These are phyloP conservation scores for Hypoxylon fragiforme DNA, from an alignment of 495 filamentous ascomycete genomes.

Conservation along the genomic window DNA sequence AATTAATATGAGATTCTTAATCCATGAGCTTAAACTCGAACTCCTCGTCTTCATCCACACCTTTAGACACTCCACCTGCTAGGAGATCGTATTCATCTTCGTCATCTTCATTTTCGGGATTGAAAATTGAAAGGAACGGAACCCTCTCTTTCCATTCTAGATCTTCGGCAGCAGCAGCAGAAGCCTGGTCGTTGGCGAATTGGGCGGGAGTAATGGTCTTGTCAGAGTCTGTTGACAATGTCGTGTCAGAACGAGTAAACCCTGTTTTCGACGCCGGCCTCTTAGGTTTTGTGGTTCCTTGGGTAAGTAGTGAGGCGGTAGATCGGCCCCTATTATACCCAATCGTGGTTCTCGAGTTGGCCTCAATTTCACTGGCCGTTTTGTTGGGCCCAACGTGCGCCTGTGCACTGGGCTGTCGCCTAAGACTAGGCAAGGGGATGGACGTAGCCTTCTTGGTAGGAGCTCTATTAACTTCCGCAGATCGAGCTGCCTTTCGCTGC, in stretches of 20 bases:
- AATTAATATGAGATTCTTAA: conserved; percentile 7
- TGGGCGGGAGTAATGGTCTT: conserved; percentile 54
- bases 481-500: conserved; percentile 32
- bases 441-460: conserved; percentile 36
- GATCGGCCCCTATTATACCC: conserved; percentile 78
- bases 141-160: conserved; percentile 42
- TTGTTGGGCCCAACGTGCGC: conserved; percentile 39
- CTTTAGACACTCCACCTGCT: conserved; percentile 11
- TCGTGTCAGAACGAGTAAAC: conserved; percentile 42
- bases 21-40: conserved; percentile 49
- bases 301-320: conserved; percentile 52
- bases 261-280: conserved; percentile 12
- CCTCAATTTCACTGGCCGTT: conserved; percentile 57
- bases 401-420: conserved; percentile 39
- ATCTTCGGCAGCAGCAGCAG: conserved; percentile 21
- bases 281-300: conserved; percentile 14
- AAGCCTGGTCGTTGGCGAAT: conserved; percentile 40
- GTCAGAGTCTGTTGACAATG: conserved; percentile 48
- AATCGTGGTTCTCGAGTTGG: conserved; percentile 73
- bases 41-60: conserved; percentile 41
- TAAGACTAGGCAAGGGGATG: conserved; percentile 45
- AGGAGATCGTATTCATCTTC: conserved; percentile 30
- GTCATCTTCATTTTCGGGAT: conserved; percentile 43
- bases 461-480: conserved; percentile 35
- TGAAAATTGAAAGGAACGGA: conserved; percentile 50